phyloP scores from a whole-genome alignment of 73 alveolate genomes.

The Stentor roeselii region DNA sequence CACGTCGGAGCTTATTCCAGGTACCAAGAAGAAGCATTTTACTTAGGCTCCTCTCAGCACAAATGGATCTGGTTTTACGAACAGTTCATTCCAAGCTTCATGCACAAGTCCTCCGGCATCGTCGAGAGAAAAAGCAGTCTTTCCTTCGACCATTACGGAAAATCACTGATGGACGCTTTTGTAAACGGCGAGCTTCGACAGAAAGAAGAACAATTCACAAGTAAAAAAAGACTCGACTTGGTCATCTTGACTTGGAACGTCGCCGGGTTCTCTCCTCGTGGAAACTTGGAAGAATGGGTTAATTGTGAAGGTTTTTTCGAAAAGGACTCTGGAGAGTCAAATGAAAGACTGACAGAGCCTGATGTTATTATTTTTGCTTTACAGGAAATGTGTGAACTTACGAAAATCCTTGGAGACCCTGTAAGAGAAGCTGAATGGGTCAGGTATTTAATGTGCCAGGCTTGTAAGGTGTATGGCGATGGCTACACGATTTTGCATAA shows the following conservation, averaged over 20 bases:
- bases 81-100: neutral
- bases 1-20: neutral
- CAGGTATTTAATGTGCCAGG: neutral
- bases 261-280: neutral
- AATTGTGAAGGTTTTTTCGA: neutral
- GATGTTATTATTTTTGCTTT: neutral
- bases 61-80: slow-evolving; percentile 22
- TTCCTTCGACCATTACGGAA: neutral
- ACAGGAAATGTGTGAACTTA: slow-evolving; percentile 21
- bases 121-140: neutral
- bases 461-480: neutral
- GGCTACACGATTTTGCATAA: neutral
- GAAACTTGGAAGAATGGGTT: neutral
- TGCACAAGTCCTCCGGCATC: neutral
- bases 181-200: neutral
- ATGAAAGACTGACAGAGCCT: too few relatives aligned
- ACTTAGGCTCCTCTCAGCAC: neutral
- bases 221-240: neutral
- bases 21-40: slow-evolving; percentile 3
- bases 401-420: neutral
- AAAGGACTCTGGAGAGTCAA: neutral
- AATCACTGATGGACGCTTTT: neutral
- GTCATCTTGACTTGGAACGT: neutral
- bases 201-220: neutral
- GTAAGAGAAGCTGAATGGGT: neutral